Evolutionary conservation across 176 grass and related monocot genomes (phyloP), one percentile per base, ranked within the genome.

Genomic region (Rhynchospora pubera): DNA sequence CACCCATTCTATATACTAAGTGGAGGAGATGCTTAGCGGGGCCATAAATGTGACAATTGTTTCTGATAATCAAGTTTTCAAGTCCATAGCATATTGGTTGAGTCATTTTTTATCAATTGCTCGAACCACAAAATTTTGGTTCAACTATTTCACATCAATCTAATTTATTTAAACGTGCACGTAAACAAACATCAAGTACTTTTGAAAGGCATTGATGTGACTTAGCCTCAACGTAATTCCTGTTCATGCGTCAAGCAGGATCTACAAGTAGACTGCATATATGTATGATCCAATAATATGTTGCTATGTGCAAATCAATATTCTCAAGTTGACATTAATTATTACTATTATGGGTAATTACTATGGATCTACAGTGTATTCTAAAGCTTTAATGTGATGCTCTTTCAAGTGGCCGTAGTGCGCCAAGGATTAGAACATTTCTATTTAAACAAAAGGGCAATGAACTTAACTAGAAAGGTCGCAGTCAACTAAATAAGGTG

Each of bases 361-460:
- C 71, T 75, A 28, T 53, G 53, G 71, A 52, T 53, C 21, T 76
- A 75, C 71, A 76, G 48, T 55, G 48, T 53, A 52, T 16, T 30
- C 26, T 3, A 76, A 75, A 55, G 47, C 30, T 63, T 15, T 21
- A 47, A 43, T 81, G 78, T 4, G 78, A 81, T 81, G 57, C 78
- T 43, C 16, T 81, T 44, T 18, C 78, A 63, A 64, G 39, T 64
- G 78, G 78, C 62, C 28, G 28, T 76, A 76, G 48, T 76, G 71
- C 47, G 1, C 71, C 14, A 76, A 7, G 5, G 71, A 6, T 76
- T 16, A 7, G 48, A 8, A 52, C 13, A 76, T 32, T 52, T 75
- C 70, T 50, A 75, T 75, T 76, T 55, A 53, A 75, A 47, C 45
- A 28, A 74, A 30, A 53, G 12, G 47, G 19, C 11, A 53, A 75